Evolutionary conservation across 768 basidiomycete genomes (phyloP).

Genomic region (Paxillus involutus): DNA sequence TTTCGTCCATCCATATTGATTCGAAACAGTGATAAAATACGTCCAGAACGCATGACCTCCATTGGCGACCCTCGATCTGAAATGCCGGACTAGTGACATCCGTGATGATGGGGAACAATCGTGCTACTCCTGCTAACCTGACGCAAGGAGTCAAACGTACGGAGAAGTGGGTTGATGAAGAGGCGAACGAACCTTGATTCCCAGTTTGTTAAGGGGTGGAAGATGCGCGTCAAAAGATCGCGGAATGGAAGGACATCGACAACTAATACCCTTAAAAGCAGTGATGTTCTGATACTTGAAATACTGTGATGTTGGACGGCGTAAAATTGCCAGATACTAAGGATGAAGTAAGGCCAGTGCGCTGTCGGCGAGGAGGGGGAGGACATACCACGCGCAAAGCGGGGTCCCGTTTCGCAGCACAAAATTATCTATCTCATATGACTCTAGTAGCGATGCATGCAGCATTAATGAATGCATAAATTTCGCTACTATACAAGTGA

Average conservation of each 20-base stretch:
- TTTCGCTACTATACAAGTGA: constrained; percentile 54
- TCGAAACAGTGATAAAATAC: constrained; percentile 63
- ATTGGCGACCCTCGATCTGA: constrained; percentile 61
- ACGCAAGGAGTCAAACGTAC: neutral
- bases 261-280: constrained; percentile 58
- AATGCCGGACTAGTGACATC: constrained; percentile 67
- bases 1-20: constrained; percentile 61
- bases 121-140: constrained; percentile 53
- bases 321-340: constrained; percentile 70
- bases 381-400: constrained; percentile 56
- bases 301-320: constrained; percentile 58
- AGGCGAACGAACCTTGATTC: constrained; percentile 46
- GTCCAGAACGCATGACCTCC: constrained; percentile 60
- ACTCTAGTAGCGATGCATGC: constrained; percentile 58
- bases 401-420: constrained; percentile 59
- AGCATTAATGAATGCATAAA: constrained; percentile 63
- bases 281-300: constrained; percentile 49
- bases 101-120: constrained; percentile 62
- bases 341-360: neutral
- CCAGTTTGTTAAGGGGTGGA: constrained; percentile 30
- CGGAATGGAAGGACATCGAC: constrained; percentile 67
- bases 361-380: neutral
- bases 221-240: constrained; percentile 40
- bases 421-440: constrained; percentile 74
- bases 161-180: neutral